Evolutionary conservation across 768 basidiomycete species (phyloP), one percentile per base, ranked within the genome.

Genomic region (Phylloporus rhodoxanthus): DNA sequence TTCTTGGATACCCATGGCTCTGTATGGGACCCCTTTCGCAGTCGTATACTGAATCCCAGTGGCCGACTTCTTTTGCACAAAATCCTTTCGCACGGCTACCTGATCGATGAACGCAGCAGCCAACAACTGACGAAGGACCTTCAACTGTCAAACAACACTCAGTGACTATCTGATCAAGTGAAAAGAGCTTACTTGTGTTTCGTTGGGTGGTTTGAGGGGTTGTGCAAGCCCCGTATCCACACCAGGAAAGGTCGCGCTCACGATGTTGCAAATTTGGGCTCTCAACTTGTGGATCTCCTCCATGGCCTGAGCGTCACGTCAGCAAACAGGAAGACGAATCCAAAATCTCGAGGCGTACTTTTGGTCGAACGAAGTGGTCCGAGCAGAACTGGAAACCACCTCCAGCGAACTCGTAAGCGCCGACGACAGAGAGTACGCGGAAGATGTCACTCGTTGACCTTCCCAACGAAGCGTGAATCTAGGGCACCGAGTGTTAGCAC

Each of bases 281-380:
- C 93, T 81, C 5, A 99, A 75, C 64, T 98, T 97, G 67, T 94
- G 96, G 30, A 96, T 95, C 71, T 99, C 96, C 69, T 96, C 90
- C 94, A 99, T 98, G 0, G 92, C 90, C 94, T 97, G 17, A 25
- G 47, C 7, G 25, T 37, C 23, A 36, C 43, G 7, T 60, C 26
- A 55, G 30, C 44, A 5, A 13, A 43, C 8, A 28, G 25, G 36
- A 13, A 23, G 28, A 44, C 15, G 6, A 29, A 45, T 43, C 11
- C 36, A 43, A 40, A 10, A 21, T 2, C n/a, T 28, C 20, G 5
- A 5, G 21, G 42, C 72, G 30, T 59, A 92, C 94, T 77, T 97
- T 98, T 0, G 77, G 77, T 53, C 92, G 75, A 19, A 98, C 86
- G 58, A 96, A 99, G 66, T 98, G 91, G 33, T 88, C 82, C 10